These are phyloP conservation scores for Geum urbanum DNA, from an alignment of 306 rosid genomes.

Conservation along the genomic window DNA sequence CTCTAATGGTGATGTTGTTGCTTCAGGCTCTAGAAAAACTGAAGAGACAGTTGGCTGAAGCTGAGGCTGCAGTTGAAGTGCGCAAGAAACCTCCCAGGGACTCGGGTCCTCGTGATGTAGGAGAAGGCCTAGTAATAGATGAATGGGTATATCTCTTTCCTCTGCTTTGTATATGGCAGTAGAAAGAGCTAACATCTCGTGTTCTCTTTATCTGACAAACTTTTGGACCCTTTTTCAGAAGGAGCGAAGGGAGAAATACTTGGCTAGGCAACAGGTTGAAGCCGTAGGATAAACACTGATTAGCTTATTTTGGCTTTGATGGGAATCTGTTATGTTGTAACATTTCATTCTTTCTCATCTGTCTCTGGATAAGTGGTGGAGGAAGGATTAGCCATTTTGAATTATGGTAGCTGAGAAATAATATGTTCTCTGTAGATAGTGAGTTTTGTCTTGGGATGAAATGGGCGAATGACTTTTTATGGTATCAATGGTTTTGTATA, in stretches of 20 bases:
- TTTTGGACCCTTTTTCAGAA: constrained; percentile 42
- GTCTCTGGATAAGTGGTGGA: constrained; percentile 25
- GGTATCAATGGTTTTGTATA: not conserved
- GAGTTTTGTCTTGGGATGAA: constrained; percentile 42
- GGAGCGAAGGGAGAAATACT: constrained; percentile 87
- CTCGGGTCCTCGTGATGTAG: constrained; percentile 63
- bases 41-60: constrained; percentile 79
- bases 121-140: constrained; percentile 94
- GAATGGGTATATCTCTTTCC: constrained; percentile 64
- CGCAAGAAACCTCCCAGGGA: constrained; percentile 75
- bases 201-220: not conserved
- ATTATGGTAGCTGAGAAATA: constrained; percentile 13
- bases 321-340: constrained; percentile 10
- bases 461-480: constrained; percentile 6
- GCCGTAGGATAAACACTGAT: constrained; percentile 46
- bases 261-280: constrained; percentile 86
- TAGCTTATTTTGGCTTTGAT: constrained; percentile 31
- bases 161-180: not conserved
- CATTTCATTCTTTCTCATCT: constrained; percentile 17
- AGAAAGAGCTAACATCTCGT: not conserved
- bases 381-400: constrained; percentile 15
- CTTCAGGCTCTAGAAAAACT: constrained; percentile 75
- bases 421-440: constrained; percentile 45
- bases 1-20: constrained; percentile 5
- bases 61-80: constrained; percentile 85